These are phyloP conservation scores for Fusarium lateritium DNA, from an alignment of 2,329 filamentous ascomycete species.

Conservation along the genomic window DNA sequence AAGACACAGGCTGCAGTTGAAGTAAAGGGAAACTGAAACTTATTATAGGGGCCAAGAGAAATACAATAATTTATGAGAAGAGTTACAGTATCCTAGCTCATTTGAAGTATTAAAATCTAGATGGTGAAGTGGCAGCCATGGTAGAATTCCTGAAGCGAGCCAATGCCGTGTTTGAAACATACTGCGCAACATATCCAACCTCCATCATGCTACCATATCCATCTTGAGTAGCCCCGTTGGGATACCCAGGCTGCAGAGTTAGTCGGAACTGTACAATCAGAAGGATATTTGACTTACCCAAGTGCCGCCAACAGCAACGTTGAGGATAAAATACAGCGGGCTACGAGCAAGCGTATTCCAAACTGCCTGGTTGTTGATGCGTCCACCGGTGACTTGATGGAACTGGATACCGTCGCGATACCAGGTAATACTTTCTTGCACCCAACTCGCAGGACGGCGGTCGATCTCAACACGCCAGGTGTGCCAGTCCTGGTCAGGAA, in stretches of 20 bases:
- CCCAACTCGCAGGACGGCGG: slow-evolving; percentile 60
- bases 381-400: slow-evolving; percentile 58
- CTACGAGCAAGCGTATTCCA: slow-evolving; percentile 65
- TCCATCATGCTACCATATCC: slow-evolving; percentile 63
- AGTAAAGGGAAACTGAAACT: too few species aligned
- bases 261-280: neutral
- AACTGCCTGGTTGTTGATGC: slow-evolving; percentile 59
- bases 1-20: too few species aligned
- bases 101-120: neutral
- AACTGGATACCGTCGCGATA: slow-evolving; percentile 60
- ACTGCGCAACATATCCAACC: slow-evolving; percentile 63
- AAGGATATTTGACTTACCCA: slow-evolving; percentile 56
- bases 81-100: neutral
- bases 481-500: slow-evolving; percentile 61
- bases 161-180: slow-evolving; percentile 25
- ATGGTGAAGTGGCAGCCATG: neutral
- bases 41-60: too few species aligned
- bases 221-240: slow-evolving; percentile 59
- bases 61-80: too few species aligned
- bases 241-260: slow-evolving; percentile 59
- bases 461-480: slow-evolving; percentile 64
- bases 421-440: slow-evolving; percentile 64
- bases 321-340: slow-evolving; percentile 65
- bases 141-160: neutral
- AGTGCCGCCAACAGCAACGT: slow-evolving; percentile 67